These are phyloP conservation scores for Phytophthora parvispora DNA, from an alignment of 352 stramenopile species.

Conservation along the genomic window DNA sequence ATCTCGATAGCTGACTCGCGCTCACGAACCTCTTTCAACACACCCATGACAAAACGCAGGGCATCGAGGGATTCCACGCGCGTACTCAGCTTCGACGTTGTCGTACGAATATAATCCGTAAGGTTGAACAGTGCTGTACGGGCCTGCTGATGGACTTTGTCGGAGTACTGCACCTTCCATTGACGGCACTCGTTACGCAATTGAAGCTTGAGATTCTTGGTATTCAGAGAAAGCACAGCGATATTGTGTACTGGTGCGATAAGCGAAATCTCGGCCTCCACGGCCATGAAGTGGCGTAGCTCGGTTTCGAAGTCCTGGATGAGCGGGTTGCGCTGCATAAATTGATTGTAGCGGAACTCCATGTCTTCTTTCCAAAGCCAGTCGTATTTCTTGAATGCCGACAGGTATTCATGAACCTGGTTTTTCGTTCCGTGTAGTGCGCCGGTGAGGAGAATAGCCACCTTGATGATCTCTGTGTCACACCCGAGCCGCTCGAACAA, in stretches of 20 bases:
- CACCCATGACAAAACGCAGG: constrained; percentile 86
- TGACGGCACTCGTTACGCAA: constrained; percentile 86
- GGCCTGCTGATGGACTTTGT: constrained; percentile 85
- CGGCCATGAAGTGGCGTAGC: constrained; percentile 83
- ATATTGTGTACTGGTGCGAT: constrained; percentile 90
- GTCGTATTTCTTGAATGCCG: constrained; percentile 90
- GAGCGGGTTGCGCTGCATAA: constrained; percentile 82
- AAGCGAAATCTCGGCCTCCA: constrained; percentile 82
- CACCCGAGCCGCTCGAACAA: constrained; percentile 89
- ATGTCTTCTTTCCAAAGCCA: constrained; percentile 94
- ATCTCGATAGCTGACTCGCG: constrained; percentile 91
- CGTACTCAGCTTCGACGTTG: constrained; percentile 73
- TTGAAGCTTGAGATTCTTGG: constrained; percentile 91
- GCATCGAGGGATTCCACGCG: constrained; percentile 79
- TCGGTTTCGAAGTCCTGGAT: constrained; percentile 90
- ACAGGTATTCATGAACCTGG: constrained; percentile 85
- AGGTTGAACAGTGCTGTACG: constrained; percentile 68
- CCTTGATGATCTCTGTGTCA: constrained; percentile 92
- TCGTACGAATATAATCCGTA: constrained; percentile 86
- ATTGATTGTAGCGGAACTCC: constrained; percentile 88
- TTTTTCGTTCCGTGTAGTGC: constrained; percentile 89
- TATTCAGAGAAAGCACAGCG: constrained; percentile 87
- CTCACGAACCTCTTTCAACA: constrained; percentile 88
- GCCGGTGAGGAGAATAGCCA: constrained; percentile 87
- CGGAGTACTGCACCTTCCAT: constrained; percentile 90